Evolutionary conservation across 2,329 filamentous ascomycete genomes (phyloP), one percentile per base, ranked within the genome.

Genomic region (Sarocladium strictum): DNA sequence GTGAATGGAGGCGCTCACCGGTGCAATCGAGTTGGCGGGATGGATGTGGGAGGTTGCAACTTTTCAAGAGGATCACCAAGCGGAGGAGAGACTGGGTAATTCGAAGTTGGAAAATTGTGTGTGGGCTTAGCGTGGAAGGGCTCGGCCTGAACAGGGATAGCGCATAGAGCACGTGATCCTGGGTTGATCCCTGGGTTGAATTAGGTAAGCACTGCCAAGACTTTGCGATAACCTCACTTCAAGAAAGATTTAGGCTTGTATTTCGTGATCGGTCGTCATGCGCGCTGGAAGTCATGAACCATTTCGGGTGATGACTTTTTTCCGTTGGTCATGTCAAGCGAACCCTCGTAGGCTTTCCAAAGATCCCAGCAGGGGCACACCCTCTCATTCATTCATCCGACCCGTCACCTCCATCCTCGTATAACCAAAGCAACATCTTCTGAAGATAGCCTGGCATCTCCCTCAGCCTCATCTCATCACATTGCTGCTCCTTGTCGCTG

Each of bases 1-100:
- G 50, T 76, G 74, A n/a, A 74, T 76, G 73, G 71, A 67, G 65
- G 65, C 65, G 70, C 62, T 76, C 73, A 76, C 72, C 73, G 74
- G 72, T 65, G 71, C 72, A 76, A 75, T 76, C 73, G 70, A 66
- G 64, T 72, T 70, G 70, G 62, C 68, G 66, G 64, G 65, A 69
- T 63, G 54, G 57, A 57, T 61, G 58, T 70, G 64, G 62, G 64
- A 69, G 60, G 60, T 66, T 64, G 67, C 21, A 70, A 69, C 66
- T 69, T 72, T 69, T 68, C 63, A 51, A n/a, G 47, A 51, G 29
- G 47, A 51, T 51, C 27, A 35, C 27, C 27, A 19, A 14, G 17
- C 15, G 9, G 26, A 19, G 27, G 29, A 35, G 17, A 35, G 29
- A 65, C 63, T 67, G 64, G 59, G 47, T 32, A 51, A 51, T 51